Percentiles rank a stretch among this genome's conserved stretches.
phyloP scores from a whole-genome alignment of 2,329 filamentous ascomycete genomes.

The Diplodia intermedia region DNA sequence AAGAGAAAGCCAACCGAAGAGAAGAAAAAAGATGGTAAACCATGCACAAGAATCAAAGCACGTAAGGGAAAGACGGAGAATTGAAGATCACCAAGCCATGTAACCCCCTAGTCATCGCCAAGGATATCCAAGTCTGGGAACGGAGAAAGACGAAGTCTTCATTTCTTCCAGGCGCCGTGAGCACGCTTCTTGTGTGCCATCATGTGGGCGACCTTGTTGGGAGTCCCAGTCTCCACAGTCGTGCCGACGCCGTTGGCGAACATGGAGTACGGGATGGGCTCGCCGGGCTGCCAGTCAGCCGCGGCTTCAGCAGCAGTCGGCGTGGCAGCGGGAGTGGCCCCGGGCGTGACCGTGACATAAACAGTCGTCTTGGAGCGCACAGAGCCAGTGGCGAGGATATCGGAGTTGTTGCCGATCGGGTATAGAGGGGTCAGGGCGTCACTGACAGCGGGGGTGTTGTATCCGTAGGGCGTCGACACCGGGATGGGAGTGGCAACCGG shows the following conservation, averaged over 20 bases:
- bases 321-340: constrained; percentile 13
- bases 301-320: constrained; percentile 35
- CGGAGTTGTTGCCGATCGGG: constrained; percentile 11
- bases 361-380: constrained; percentile 21
- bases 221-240: constrained; percentile 1
- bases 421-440: constrained; percentile 6
- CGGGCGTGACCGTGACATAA: constrained; percentile 11
- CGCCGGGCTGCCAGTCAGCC: constrained; percentile 33
- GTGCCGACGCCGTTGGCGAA: constrained; percentile 9
- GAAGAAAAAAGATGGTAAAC: constrained; percentile 9
- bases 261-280: constrained; percentile 6
- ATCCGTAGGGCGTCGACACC: neutral
- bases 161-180: constrained; percentile 23
- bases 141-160: neutral
- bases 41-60: constrained; percentile 27
- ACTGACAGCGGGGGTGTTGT: neutral
- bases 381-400: neutral
- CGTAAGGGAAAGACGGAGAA: constrained; percentile 7
- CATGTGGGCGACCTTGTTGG: constrained; percentile 29
- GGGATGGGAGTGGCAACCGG: constrained; percentile 1
- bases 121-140: constrained; percentile 10
- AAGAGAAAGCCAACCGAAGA: constrained; percentile 7
- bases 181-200: constrained; percentile 27
- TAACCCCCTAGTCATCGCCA: neutral
- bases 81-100: constrained; percentile 16